Evolutionary conservation across 768 basidiomycete species (phyloP).

Genomic region (Mycena amicta): DNA sequence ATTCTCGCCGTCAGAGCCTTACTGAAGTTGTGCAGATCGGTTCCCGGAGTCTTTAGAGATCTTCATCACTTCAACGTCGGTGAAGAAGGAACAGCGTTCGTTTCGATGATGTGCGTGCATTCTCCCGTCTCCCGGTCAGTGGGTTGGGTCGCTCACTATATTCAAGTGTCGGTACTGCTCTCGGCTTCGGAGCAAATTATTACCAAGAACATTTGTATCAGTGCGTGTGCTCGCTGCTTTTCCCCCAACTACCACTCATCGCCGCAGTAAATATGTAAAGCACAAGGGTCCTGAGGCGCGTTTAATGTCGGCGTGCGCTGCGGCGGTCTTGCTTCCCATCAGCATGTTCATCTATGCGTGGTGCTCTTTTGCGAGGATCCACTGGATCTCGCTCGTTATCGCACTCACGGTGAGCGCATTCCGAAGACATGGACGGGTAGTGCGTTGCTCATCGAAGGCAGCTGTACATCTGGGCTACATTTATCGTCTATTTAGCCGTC

Average conservation of each 20-base stretch:
- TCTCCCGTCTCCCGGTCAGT: background rate
- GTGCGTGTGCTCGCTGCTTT: slow-evolving; percentile 29
- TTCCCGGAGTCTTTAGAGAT: slow-evolving; percentile 48
- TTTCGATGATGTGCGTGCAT: slow-evolving; percentile 32
- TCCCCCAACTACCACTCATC: background rate
- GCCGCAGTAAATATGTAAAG: slow-evolving; percentile 28
- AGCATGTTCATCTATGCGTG: slow-evolving; percentile 74
- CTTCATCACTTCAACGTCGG: slow-evolving; percentile 55
- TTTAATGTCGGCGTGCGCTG: slow-evolving; percentile 50
- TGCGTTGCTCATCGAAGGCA: too few species aligned
- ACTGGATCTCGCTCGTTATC: slow-evolving; percentile 58
- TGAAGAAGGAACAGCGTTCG: slow-evolving; percentile 52
- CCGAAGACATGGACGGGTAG: too few species aligned
- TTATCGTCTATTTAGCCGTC: slow-evolving; percentile 56
- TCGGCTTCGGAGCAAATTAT: slow-evolving; percentile 47
- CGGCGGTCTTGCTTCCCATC: slow-evolving; percentile 49
- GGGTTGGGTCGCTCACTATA: background rate
- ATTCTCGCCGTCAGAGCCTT: background rate
- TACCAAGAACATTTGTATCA: slow-evolving; percentile 49
- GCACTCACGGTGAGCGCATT: slow-evolving; percentile 42
- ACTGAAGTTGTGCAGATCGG: slow-evolving; percentile 41
- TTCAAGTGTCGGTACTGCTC: slow-evolving; percentile 44
- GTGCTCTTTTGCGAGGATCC: slow-evolving; percentile 53
- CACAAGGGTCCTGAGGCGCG: slow-evolving; percentile 51
- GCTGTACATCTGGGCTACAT: slow-evolving; percentile 51